phyloP scores from a whole-genome alignment of 2,329 filamentous ascomycete species.

The Delphinella strobiligena region DNA sequence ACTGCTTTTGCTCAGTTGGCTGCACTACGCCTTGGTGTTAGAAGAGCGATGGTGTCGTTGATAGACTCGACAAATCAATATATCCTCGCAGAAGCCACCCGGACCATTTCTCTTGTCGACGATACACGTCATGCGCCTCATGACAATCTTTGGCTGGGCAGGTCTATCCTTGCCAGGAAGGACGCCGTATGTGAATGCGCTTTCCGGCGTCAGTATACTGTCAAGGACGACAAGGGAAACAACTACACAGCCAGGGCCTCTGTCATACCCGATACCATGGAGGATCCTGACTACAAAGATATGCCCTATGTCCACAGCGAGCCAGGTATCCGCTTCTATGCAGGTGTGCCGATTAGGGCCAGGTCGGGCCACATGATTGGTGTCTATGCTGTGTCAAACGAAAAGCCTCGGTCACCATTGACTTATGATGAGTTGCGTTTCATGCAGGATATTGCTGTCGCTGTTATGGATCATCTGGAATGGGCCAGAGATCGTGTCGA shows the following conservation, averaged over 20 bases:
- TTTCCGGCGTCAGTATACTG: constrained; percentile 3
- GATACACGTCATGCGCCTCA: constrained; percentile 20
- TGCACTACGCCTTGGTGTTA: constrained; percentile 23
- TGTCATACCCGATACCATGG: constrained; percentile 15
- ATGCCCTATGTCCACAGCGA: constrained; percentile 18
- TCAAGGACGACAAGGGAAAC: constrained; percentile 1
- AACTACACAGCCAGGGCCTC: constrained; percentile 1
- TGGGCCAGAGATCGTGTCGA: constrained; percentile 23
- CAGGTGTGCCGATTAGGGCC: constrained; percentile 21
- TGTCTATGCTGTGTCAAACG: constrained; percentile 20
- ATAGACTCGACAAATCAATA: constrained; percentile 38
- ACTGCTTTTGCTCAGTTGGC: constrained; percentile 25
- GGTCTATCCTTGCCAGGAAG: constrained; percentile 20
- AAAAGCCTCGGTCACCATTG: constrained; percentile 14
- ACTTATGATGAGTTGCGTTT: constrained; percentile 13
- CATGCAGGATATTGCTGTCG: constrained; percentile 20
- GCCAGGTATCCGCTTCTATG: constrained; percentile 21
- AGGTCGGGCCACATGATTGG: constrained; percentile 23
- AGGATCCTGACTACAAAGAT: constrained; percentile 21
- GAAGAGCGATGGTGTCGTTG: constrained; percentile 28
- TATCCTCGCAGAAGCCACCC: constrained; percentile 38
- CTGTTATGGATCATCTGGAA: constrained; percentile 23
- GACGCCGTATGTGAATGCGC: constrained; percentile 18
- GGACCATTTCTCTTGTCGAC: constrained; percentile 27
- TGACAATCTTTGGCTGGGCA: constrained; percentile 24